A percentile compares a stretch with the other conserved stretches of the same genome.
phyloP scores from a whole-genome alignment of 2,329 filamentous ascomycete genomes.

The Ascochyta rabiei region DNA sequence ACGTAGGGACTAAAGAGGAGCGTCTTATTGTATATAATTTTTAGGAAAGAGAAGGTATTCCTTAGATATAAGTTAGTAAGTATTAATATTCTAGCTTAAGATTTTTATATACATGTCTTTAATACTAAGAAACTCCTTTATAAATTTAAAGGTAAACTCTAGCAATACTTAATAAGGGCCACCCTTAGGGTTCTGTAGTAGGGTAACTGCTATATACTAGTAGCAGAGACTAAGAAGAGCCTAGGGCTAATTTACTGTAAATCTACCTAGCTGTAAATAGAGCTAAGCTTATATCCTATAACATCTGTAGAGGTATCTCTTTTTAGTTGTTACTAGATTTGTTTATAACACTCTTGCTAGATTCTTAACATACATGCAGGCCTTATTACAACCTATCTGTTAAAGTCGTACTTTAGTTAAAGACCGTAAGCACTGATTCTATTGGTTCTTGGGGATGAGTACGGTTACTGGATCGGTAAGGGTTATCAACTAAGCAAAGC shows the following conservation, averaged over 20 bases:
- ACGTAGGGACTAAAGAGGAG: background rate
- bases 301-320: background rate
- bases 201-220: background rate
- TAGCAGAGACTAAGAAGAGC: background rate
- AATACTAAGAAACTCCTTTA: background rate
- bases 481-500: too few relatives aligned
- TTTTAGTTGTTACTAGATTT: slow-evolving; percentile 5
- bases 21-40: background rate
- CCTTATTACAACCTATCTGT: slow-evolving; percentile 21
- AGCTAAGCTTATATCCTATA: slow-evolving; percentile 9
- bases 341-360: slow-evolving; percentile 22
- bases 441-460: too few relatives aligned
- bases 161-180: background rate
- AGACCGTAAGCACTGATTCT: too few relatives aligned
- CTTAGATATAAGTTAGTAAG: background rate
- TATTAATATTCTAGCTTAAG: background rate
- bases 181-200: background rate
- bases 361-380: slow-evolving; percentile 26
- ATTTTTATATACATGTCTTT: background rate
- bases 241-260: slow-evolving; percentile 14
- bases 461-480: too few relatives aligned
- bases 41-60: background rate
- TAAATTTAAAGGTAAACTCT: background rate
- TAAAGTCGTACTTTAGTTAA: too few relatives aligned
- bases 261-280: slow-evolving; percentile 23